Percentiles rank a stretch among this genome's conserved stretches.
phyloP scores from a whole-genome alignment of 805 yeast genomes.

The Jamesozyma piceae region DNA sequence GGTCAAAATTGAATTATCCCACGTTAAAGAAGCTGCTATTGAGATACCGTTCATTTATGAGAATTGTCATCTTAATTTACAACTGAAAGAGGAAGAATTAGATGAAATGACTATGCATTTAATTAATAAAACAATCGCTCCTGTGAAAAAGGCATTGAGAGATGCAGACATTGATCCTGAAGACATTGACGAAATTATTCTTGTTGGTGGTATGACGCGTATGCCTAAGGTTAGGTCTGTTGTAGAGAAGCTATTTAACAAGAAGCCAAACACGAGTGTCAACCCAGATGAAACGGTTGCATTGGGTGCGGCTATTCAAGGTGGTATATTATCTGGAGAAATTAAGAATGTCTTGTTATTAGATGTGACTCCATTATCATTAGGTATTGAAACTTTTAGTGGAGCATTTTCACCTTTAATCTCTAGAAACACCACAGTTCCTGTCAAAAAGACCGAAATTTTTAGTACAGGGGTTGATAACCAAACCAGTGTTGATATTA shows the following conservation, averaged over 20 bases:
- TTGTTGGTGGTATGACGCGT: constrained; percentile 87
- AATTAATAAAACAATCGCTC: constrained; percentile 58
- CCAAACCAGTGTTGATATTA: constrained; percentile 73
- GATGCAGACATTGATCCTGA: constrained; percentile 61
- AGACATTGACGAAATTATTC: constrained; percentile 63
- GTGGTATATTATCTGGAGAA: constrained; percentile 77
- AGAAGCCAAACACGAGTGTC: constrained; percentile 59
- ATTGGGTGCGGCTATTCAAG: constrained; percentile 84
- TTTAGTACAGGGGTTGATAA: constrained; percentile 80
- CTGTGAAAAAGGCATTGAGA: constrained; percentile 62
- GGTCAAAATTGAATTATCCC: constrained; percentile 67
- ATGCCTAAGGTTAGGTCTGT: constrained; percentile 70
- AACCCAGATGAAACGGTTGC: constrained; percentile 95
- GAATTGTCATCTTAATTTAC: constrained; percentile 50
- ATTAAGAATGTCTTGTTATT: constrained; percentile 66
- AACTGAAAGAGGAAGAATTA: constrained; percentile 55
- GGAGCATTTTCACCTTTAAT: constrained; percentile 74
- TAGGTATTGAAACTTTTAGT: constrained; percentile 80
- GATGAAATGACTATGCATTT: constrained; percentile 59
- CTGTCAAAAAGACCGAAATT: constrained; percentile 61
- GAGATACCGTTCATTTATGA: constrained; percentile 61
- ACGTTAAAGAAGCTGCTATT: constrained; percentile 49
- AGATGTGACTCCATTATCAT: constrained; percentile 75
- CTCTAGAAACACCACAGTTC: constrained; percentile 69
- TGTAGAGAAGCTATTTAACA: constrained; percentile 51